A percentile compares a stretch with the other conserved stretches of the same genome.
Evolutionary conservation across 805 yeast genomes (phyloP).

Genomic region (Isabelozyma rhagii): DNA sequence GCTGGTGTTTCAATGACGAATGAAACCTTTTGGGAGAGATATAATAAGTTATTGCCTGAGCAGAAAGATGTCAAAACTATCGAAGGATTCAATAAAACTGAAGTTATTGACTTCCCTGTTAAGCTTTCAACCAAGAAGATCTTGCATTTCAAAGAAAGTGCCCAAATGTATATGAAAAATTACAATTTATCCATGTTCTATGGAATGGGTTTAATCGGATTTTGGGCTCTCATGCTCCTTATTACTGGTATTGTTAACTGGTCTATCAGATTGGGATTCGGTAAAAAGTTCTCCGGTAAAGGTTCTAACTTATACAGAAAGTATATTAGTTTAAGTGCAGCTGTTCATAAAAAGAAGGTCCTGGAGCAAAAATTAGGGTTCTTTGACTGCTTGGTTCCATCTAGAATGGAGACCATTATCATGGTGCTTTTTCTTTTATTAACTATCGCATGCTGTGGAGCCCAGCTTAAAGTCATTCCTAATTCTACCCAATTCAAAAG

Average conservation of each 20-base stretch:
- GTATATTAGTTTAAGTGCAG: neutral
- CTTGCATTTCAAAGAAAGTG: conserved; percentile 5
- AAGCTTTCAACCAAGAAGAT: neutral
- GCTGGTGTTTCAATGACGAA: neutral
- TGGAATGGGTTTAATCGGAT: conserved; percentile 21
- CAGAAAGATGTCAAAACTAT: neutral
- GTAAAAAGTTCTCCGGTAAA: conserved; percentile 13
- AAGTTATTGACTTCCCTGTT: conserved; percentile 7
- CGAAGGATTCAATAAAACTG: conserved; percentile 2
- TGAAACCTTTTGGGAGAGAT: neutral
- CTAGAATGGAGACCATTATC: conserved; percentile 46
- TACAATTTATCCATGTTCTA: conserved; percentile 34
- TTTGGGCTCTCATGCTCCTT: conserved; percentile 15
- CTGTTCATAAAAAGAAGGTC: conserved; percentile 11
- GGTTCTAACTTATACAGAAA: conserved; percentile 5
- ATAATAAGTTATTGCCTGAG: neutral
- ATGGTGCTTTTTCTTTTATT: conserved; percentile 30
- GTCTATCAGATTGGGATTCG: conserved; percentile 2
- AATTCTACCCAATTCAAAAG: neutral
- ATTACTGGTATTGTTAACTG: conserved; percentile 7
- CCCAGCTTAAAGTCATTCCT: neutral
- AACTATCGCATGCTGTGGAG: conserved; percentile 9
- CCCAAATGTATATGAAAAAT: conserved; percentile 24
- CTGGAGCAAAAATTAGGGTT: conserved; percentile 1
- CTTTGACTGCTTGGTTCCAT: conserved; percentile 34